phyloP scores from a whole-genome alignment of 2,329 filamentous ascomycete species.

The Tolypocladium album region DNA sequence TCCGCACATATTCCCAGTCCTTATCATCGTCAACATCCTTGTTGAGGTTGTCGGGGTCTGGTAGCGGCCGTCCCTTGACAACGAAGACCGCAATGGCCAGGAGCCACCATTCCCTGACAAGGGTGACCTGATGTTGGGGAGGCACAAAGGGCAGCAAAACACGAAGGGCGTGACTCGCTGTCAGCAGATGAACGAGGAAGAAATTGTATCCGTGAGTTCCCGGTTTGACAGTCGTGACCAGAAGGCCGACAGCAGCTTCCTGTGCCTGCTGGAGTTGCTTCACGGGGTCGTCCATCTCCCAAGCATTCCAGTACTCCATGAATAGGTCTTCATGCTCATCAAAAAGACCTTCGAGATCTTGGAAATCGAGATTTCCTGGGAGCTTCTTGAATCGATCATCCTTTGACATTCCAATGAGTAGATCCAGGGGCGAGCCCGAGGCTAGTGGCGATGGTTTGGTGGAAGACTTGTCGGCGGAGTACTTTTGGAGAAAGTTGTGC shows the following conservation, averaged over 20 bases:
- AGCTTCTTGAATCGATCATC: conserved; percentile 63
- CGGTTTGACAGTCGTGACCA: conserved; percentile 48
- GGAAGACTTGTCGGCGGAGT: conserved; percentile 63
- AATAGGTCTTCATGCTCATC: conserved; percentile 57
- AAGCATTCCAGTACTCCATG: conserved; percentile 86
- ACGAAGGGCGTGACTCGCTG: conserved; percentile 79
- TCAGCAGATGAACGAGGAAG: conserved; percentile 72
- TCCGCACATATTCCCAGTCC: conserved; percentile 67
- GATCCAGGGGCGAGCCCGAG: conserved; percentile 53
- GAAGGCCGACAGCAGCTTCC: conserved; percentile 47
- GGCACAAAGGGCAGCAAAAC: conserved; percentile 73
- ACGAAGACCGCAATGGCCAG: conserved; percentile 71
- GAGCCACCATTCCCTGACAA: conserved; percentile 87
- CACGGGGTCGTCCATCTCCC: conserved; percentile 60
- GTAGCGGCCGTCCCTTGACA: conserved; percentile 58
- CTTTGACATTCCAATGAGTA: conserved; percentile 56
- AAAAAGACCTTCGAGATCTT: conserved; percentile 60
- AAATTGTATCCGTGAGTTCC: conserved; percentile 66
- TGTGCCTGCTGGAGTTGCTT: conserved; percentile 66
- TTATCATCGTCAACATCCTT: conserved; percentile 48
- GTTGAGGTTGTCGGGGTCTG: conserved; percentile 55
- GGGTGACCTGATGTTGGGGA: conserved; percentile 54
- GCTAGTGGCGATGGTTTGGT: conserved; percentile 51
- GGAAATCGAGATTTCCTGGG: conserved; percentile 44
- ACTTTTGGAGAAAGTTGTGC: conserved; percentile 52